Conservation (phyloP, 257 asterid genomes). For the Solanum gracilifrons region DNA sequence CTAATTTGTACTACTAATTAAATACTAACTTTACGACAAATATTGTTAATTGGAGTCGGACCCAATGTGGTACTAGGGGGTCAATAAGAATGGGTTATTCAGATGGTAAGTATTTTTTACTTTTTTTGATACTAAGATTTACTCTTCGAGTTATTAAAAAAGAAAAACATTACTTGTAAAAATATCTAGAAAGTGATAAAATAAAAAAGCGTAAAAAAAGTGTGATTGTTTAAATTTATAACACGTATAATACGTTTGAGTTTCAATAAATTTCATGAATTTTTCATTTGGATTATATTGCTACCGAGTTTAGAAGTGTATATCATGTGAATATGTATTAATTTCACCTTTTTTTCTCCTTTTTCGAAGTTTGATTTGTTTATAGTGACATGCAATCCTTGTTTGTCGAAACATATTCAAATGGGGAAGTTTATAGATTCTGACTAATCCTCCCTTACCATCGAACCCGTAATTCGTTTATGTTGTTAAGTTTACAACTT, state of each 20-base stretch:
- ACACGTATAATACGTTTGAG: not conserved
- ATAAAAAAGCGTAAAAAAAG: not conserved
- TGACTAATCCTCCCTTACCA: not conserved
- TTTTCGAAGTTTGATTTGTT: not conserved
- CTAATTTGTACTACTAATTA: not conserved
- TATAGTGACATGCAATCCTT: not conserved
- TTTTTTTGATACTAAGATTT: fast-evolving
- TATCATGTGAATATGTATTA: not conserved
- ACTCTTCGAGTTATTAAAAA: too few species aligned
- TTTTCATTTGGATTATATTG: not conserved
- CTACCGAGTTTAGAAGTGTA: not conserved
- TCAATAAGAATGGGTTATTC: not conserved
- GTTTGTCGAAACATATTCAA: not conserved
- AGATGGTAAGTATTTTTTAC: not conserved
- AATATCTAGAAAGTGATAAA: not conserved
- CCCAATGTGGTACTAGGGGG: not conserved
- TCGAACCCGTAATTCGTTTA: too few species aligned
- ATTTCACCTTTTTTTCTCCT: not conserved
- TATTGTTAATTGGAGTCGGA: not conserved
- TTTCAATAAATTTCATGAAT: not conserved
- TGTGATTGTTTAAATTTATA: not conserved
- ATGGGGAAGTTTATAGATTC: not conserved
- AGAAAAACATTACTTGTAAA: not conserved
- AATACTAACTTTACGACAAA: not conserved
- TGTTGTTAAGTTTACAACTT: too few species aligned